Conservation (phyloP, 2,329 filamentous ascomycete genomes). For the Thielaviopsis ethacetica region DNA sequence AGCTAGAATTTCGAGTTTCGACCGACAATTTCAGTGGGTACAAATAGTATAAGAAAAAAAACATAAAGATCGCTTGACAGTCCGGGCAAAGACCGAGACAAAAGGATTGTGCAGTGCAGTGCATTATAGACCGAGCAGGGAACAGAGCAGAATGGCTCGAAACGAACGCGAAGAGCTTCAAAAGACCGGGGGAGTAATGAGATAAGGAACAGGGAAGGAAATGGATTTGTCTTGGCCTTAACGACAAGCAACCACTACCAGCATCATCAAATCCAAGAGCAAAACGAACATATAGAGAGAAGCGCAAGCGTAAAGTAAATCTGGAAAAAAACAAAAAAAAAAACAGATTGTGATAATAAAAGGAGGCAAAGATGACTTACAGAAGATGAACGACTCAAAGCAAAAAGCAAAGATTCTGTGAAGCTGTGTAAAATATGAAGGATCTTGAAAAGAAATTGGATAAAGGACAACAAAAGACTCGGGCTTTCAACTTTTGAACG, state of each 20-base stretch:
- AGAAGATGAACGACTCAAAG: conserved; percentile 7
- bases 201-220: neutral
- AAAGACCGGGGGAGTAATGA: neutral
- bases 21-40: neutral
- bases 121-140: neutral
- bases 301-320: neutral
- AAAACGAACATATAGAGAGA: neutral
- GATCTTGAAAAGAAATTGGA: conserved; percentile 5
- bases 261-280: neutral
- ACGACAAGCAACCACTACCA: neutral
- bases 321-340: neutral
- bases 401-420: conserved; percentile 2
- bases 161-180: neutral
- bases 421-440: conserved; percentile 4
- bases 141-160: neutral
- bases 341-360: too few species aligned
- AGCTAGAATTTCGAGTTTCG: neutral
- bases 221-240: neutral
- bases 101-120: neutral
- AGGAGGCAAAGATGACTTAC: neutral
- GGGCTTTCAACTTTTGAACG: neutral
- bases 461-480: neutral
- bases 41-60: neutral
- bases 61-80: neutral
- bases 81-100: neutral